Evolutionary conservation across 139 green algal species (phyloP), one percentile per base, ranked within the genome.

Genomic region (Coelastrella sp.): DNA sequence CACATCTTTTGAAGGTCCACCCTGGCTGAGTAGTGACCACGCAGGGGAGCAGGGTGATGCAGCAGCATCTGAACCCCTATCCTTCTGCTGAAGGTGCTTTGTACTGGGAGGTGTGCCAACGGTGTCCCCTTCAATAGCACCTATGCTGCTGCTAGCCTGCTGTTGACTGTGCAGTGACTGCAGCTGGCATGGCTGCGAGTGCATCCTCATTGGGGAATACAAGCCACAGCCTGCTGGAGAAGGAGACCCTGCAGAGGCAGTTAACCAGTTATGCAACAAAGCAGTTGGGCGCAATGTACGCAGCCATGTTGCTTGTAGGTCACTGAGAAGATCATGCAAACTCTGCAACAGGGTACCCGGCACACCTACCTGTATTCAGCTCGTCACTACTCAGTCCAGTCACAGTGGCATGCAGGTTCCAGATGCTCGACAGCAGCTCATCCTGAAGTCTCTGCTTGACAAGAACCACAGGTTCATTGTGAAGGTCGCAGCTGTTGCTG

Each of bases 391-490:
- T 37, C 30, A 51, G n/a, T 25, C 75, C 75, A 23, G 53, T 69
- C 4, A 82, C 34, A 71, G 75, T 43, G 38, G 75, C 75, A 82
- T 82, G 75, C 75, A 82, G 53, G 30, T 41, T 37, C 11, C 27
- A 59, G 23, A 82, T 82, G 37, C 50, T 82, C 2, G 66, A 40
- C 53, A 82, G 35, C 75, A 82, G 21, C 75, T 82, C 75, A 5
- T 82, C 35, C 75, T 71, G 75, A 51, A 82, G 25, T 53, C 41
- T 19, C 75, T 82, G 75, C 75, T 53, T 37, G 34, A 82, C 51
- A 34, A 71, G 5, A 34, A 50, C 40, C 7, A 38, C 35, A n/a
- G 73, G 73, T 50, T 50, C 73, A 27, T 41, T 27, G 30, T 8
- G 19, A 6, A 3, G 73, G 17, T 81, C 37, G 15, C 11, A 37